phyloP scores from a whole-genome alignment of 2,329 filamentous ascomycete species.

The Bipolaris zeicola region DNA sequence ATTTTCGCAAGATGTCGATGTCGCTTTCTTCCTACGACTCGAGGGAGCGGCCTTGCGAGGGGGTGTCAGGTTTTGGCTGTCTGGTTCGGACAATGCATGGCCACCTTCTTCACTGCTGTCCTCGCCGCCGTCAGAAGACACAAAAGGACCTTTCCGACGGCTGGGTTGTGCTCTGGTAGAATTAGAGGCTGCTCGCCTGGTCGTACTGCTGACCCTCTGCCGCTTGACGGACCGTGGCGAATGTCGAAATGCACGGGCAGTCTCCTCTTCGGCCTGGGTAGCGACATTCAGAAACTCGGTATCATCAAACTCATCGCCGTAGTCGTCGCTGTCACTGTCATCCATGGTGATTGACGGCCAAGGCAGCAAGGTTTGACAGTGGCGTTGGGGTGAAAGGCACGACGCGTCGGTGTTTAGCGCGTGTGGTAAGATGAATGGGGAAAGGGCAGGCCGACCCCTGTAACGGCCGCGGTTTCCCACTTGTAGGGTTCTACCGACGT shows the following conservation, averaged over 20 bases:
- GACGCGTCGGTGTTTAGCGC: constrained; percentile 36
- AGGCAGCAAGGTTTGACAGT: constrained; percentile 18
- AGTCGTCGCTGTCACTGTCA: constrained; percentile 59
- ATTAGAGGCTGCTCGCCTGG: constrained; percentile 31
- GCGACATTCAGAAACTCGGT: constrained; percentile 68
- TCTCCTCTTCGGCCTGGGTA: constrained; percentile 54
- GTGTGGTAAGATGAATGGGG: constrained; percentile 28
- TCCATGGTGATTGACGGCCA: constrained; percentile 25
- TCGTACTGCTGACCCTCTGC: constrained; percentile 35
- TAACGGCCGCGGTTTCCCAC: constrained; percentile 19
- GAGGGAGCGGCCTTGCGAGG: constrained; percentile 11
- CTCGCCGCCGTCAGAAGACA: constrained; percentile 36
- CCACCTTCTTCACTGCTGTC: constrained; percentile 18
- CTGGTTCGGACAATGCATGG: constrained; percentile 13
- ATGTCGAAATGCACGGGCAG: constrained; percentile 38
- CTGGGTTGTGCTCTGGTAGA: constrained; percentile 26
- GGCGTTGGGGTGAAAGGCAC: constrained; percentile 22
- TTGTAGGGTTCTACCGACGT: constrained; percentile 24
- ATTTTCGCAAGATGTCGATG: constrained; percentile 14
- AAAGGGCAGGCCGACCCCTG: constrained; percentile 22
- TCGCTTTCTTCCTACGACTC: constrained; percentile 22
- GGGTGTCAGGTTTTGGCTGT: constrained; percentile 16
- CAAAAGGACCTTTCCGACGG: constrained; percentile 28
- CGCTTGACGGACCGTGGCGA: constrained; percentile 48
- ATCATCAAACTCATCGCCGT: constrained; percentile 67